phyloP scores from a whole-genome alignment of 2,329 filamentous ascomycete species.

The Trichoderma sp. region DNA sequence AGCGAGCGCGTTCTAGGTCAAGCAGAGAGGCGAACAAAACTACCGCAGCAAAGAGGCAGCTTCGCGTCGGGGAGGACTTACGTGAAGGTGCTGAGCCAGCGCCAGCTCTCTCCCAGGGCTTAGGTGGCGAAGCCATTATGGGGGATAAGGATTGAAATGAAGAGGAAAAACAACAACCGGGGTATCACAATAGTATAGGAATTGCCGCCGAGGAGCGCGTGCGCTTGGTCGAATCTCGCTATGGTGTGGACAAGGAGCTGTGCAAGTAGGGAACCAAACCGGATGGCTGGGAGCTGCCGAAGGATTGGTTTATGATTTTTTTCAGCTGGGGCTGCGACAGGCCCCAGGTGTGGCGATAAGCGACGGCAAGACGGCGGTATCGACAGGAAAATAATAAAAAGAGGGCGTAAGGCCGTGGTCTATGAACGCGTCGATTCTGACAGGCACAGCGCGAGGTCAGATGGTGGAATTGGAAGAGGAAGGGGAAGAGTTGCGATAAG shows the following conservation, averaged over 20 bases:
- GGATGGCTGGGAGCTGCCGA: neutral
- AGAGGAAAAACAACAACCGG: neutral
- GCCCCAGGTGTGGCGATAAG: conserved; percentile 1
- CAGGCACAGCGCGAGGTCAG: neutral
- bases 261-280: neutral
- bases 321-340: conserved; percentile 8
- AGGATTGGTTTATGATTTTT: conserved; percentile 2
- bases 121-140: conserved; percentile 77
- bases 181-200: neutral
- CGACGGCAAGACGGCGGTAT: neutral
- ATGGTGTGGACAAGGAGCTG: neutral
- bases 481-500: conserved; percentile 9
- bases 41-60: neutral
- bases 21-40: neutral
- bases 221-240: neutral
- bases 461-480: neutral
- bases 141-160: neutral
- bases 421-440: neutral
- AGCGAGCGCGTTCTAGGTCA: neutral
- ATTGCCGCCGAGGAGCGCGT: conserved; percentile 2
- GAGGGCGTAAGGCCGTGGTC: neutral
- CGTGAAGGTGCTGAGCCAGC: conserved; percentile 9
- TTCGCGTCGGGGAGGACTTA: neutral
- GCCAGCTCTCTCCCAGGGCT: conserved; percentile 84
- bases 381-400: neutral